Conservation (phyloP, 805 yeast species). For the Saccharomycopsis schoenii region DNA sequence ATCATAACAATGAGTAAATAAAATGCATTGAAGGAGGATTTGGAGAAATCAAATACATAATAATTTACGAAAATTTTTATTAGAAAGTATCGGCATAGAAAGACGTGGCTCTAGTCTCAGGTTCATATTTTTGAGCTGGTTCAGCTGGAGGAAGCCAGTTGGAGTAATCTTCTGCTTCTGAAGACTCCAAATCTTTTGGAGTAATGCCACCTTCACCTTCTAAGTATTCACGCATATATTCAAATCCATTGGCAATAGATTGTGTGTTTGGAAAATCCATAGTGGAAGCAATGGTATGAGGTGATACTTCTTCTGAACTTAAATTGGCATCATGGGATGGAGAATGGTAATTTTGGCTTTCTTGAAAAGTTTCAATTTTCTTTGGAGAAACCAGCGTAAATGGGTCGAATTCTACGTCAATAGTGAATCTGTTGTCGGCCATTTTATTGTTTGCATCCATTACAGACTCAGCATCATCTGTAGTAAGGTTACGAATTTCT, state of each 20-base stretch:
- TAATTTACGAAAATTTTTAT: not conserved
- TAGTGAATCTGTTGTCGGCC: conserved; percentile 15
- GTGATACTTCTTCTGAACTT: not conserved
- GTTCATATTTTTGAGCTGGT: not conserved
- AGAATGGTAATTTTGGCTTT: not conserved
- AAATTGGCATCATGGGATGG: not conserved
- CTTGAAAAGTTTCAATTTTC: not conserved
- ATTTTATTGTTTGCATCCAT: not conserved
- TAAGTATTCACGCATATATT: not conserved
- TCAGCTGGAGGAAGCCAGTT: not conserved
- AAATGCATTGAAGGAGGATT: not conserved
- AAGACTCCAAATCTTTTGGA: not conserved
- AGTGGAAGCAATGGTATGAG: not conserved
- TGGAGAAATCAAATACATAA: not conserved
- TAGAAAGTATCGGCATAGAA: not conserved
- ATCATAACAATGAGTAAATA: not conserved
- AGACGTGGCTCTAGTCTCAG: not conserved
- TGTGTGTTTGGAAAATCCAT: not conserved
- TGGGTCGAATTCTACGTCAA: conserved; percentile 15
- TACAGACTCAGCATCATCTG: not conserved
- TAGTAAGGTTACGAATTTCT: not conserved
- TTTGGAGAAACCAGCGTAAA: conserved; percentile 1
- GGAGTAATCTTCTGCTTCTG: not conserved
- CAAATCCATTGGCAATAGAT: not conserved
- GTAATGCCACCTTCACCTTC: not conserved